Base-by-base conservation (phyloP, 2,329 filamentous ascomycete species). In the Mariannaea sp. region DNA sequence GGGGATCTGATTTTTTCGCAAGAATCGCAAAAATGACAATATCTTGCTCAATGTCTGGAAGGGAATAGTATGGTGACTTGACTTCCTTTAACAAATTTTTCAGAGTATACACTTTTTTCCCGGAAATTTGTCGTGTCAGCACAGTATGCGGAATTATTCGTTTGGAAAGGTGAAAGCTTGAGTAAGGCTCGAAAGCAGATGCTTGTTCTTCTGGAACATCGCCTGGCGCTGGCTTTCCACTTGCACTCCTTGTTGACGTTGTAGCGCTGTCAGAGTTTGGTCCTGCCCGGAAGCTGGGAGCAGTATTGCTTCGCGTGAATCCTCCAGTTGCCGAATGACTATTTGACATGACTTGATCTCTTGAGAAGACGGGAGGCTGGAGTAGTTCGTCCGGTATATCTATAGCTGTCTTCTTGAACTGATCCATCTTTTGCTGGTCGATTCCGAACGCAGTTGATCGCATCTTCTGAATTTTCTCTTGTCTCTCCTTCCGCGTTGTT, bases 11-110 rank as follows among this genome's bases (percentile, higher is more conserved):
- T 70, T 97, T 97, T 36, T 86, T 89, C 6, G 90, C 91, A 17
- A 99, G 82, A 53, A 97, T 87, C 7, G 85, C 94, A 65, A 97
- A 87, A 2, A 97, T 83, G 7, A 99, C 91, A 65, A 92, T 89
- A 70, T 99, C 93, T 47, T 89, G 85, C 65, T 97, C 91, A 46
- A 92, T 79, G 54, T 88, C 85, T 0, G 95, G 92, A 0, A 93
- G 81, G 29, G 89, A 83, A 69, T 90, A 99, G 26, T 89, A 81
- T 0, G 94, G 94, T 1, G 86, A 84, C 71, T 92, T 96, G 58
- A 99, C 86, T 10, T 83, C 81, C 63, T 86, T 87, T 9, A 97
- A 77, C 4, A 99, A 77, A 59, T 95, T 89, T 5, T 93, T 89
- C 56, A 99, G 81, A 1, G 81, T 82, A 62, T 92, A 88, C 2